Percentiles rank a stretch among this genome's conserved stretches.
Conservation (phyloP, 768 basidiomycete species). For the Mycena crocata region DNA sequence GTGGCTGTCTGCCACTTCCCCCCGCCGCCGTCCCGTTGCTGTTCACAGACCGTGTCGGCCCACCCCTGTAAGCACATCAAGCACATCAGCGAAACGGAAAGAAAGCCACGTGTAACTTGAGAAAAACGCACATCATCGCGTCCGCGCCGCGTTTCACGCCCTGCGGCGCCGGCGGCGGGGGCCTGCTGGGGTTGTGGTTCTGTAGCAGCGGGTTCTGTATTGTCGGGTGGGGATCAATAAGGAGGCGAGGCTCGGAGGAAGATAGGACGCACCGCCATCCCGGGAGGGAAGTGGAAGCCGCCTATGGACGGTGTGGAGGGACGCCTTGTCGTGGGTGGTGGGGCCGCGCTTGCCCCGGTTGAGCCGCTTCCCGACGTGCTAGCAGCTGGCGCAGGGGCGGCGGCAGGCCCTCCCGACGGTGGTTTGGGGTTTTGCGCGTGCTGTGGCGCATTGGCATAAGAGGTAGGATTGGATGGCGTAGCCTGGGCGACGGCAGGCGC, state of each 20-base stretch:
- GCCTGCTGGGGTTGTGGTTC: conserved; percentile 18
- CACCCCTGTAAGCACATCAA: conserved; percentile 28
- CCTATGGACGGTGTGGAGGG: conserved; percentile 54
- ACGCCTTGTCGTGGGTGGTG: conserved; percentile 28
- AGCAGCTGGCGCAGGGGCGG: not conserved
- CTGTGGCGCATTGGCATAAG: conserved; percentile 8
- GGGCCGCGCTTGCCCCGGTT: not conserved
- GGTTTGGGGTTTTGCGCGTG: conserved; percentile 9
- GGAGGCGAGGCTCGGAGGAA: not conserved
- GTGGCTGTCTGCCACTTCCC: conserved; percentile 35
- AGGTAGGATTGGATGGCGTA: too few species aligned
- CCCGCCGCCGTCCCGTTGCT: conserved; percentile 51
- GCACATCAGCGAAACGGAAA: not conserved
- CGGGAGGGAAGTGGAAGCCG: conserved; percentile 62
- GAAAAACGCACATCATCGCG: conserved; percentile 35
- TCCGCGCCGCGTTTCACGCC: conserved; percentile 52
- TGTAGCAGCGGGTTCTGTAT: conserved; percentile 25
- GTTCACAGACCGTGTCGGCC: conserved; percentile 34
- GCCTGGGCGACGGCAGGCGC: too few species aligned
- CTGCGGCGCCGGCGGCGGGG: conserved; percentile 26
- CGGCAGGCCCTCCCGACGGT: not conserved
- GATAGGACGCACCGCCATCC: conserved; percentile 52
- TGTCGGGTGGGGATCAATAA: not conserved
- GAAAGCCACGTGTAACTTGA: not conserved
- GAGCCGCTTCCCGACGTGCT: not conserved